Evolutionary conservation across 2,329 filamentous ascomycete genomes (phyloP).

Genomic region (Aspergillus sp.): DNA sequence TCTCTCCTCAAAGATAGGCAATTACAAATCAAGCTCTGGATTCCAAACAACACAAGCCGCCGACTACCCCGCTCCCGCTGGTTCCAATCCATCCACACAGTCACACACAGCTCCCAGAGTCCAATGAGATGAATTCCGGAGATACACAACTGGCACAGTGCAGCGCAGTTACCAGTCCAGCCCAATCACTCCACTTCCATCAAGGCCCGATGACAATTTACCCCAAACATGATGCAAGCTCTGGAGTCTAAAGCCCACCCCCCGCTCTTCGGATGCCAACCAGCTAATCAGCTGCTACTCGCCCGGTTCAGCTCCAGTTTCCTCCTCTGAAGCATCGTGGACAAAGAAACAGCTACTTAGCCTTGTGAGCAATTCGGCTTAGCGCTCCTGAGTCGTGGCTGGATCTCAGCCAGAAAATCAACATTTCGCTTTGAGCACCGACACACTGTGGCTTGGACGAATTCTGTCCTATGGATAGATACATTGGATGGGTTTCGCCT

Average conservation of each 20-base stretch:
- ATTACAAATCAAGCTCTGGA: background rate
- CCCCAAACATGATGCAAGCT: background rate
- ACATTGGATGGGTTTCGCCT: background rate
- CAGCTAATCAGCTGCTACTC: background rate
- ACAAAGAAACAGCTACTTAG: background rate
- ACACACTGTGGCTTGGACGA: background rate
- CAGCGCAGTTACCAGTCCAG: background rate
- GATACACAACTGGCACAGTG: background rate
- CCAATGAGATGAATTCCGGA: background rate
- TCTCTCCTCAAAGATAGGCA: background rate
- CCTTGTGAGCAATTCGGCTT: background rate
- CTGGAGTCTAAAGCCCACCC: background rate
- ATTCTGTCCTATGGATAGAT: background rate
- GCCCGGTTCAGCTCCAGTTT: background rate
- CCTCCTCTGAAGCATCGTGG: background rate
- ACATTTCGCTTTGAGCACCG: background rate
- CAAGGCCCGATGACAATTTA: background rate
- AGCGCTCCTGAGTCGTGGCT: background rate
- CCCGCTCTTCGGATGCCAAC: slow-evolving; percentile 8
- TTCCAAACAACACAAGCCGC: background rate
- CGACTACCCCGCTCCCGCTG: background rate
- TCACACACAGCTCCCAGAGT: background rate
- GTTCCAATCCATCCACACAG: background rate
- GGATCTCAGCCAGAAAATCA: background rate
- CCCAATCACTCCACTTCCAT: background rate